Percentiles rank a stretch among this genome's conserved stretches.
phyloP scores from a whole-genome alignment of 495 filamentous ascomycete species.

The Aspergillus olivimuriae region DNA sequence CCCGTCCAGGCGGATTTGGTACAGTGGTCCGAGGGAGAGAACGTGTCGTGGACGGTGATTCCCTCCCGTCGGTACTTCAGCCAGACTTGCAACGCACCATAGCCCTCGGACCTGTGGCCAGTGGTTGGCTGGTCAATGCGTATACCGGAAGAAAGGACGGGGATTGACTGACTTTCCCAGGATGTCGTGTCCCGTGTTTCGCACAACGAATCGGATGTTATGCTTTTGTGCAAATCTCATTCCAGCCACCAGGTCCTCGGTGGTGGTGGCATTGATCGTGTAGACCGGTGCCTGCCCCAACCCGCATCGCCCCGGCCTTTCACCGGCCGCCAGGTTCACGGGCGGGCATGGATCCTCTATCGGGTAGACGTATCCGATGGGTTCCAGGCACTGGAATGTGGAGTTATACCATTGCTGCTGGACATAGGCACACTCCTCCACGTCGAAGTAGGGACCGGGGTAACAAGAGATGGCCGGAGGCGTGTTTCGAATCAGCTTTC shows the following conservation, averaged over 20 bases:
- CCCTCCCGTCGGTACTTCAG: constrained; percentile 27
- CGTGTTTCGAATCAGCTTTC: constrained; percentile 43
- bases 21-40: constrained; percentile 12
- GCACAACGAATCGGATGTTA: constrained; percentile 52
- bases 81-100: constrained; percentile 33
- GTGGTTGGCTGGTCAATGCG: constrained; percentile 51
- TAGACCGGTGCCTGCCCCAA: constrained; percentile 18
- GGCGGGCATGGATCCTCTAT: constrained; percentile 22
- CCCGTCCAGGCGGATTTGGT: constrained; percentile 20
- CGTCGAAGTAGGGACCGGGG: constrained; percentile 23
- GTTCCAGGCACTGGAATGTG: constrained; percentile 19
- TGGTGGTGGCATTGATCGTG: constrained; percentile 26
- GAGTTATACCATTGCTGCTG: constrained; percentile 21
- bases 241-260: constrained; percentile 18
- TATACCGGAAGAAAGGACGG: constrained; percentile 36
- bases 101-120: constrained; percentile 24
- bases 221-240: constrained; percentile 45
- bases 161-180: constrained; percentile 32
- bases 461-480: constrained; percentile 55
- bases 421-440: constrained; percentile 19
- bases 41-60: constrained; percentile 21
- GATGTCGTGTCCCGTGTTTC: constrained; percentile 51
- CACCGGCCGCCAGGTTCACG: constrained; percentile 21
- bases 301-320: constrained; percentile 22
- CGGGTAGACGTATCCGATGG: constrained; percentile 28